Percentiles rank a stretch among this genome's conserved stretches.
phyloP scores from a whole-genome alignment of 2,329 filamentous ascomycete genomes.

The Penicillium corylophilum region DNA sequence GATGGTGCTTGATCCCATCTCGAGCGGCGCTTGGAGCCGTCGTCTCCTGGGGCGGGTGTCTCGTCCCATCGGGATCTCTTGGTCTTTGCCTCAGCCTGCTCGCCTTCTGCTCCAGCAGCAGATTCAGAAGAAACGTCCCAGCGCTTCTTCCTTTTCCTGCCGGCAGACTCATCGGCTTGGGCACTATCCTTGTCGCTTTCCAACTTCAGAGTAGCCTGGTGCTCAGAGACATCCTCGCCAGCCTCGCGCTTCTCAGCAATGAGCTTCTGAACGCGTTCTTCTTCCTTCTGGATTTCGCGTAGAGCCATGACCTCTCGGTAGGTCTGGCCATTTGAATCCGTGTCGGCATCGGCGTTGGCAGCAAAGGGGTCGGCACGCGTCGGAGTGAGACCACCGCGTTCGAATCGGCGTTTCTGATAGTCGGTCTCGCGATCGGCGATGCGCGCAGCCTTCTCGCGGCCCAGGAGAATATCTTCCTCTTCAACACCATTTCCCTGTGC shows the following conservation, averaged over 20 bases:
- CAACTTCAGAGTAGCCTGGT: conserved; percentile 71
- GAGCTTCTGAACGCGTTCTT: conserved; percentile 76
- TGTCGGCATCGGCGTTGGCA: conserved; percentile 67
- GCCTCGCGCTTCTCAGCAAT: conserved; percentile 73
- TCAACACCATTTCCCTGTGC: conserved; percentile 80
- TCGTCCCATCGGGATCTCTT: conserved; percentile 90
- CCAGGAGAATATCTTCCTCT: conserved; percentile 85
- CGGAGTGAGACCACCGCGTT: conserved; percentile 76
- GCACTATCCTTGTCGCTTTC: conserved; percentile 68
- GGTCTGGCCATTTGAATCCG: conserved; percentile 69
- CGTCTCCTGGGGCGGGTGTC: conserved; percentile 64
- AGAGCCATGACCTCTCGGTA: conserved; percentile 90
- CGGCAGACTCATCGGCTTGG: conserved; percentile 61
- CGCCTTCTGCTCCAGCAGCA: conserved; percentile 50
- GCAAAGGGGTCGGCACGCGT: conserved; percentile 84
- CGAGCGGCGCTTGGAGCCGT: conserved; percentile 71
- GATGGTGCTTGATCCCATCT: conserved; percentile 89
- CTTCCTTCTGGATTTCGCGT: conserved; percentile 88
- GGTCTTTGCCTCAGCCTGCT: conserved; percentile 58
- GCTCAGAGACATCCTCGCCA: conserved; percentile 61
- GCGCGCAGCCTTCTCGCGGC: conserved; percentile 82
- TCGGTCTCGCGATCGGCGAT: conserved; percentile 94
- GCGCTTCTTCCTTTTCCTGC: conserved; percentile 85
- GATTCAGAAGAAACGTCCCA: conserved; percentile 77
- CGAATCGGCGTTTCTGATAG: conserved; percentile 93